phyloP scores from a whole-genome alignment of 495 filamentous ascomycete species.

The Ramalina peruviana region DNA sequence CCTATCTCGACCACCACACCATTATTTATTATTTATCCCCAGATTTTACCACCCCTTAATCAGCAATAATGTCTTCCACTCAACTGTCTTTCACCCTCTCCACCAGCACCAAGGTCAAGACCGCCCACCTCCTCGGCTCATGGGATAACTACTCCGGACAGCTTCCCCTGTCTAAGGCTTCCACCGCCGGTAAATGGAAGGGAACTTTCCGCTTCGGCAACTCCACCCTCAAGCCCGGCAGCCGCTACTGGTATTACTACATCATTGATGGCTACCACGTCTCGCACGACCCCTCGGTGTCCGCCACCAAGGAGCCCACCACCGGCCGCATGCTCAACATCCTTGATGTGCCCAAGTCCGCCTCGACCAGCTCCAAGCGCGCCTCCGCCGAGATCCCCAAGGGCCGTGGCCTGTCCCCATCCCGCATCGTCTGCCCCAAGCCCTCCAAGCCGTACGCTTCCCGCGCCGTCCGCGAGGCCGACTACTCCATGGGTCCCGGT shows the following conservation, averaged over 20 bases:
- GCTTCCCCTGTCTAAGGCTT: constrained; percentile 79
- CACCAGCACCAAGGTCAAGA: constrained; percentile 93
- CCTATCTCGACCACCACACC: not conserved
- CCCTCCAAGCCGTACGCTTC: constrained; percentile 76
- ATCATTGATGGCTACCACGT: constrained; percentile 99
- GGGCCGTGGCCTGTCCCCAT: constrained; percentile 72
- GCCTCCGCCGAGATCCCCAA: constrained; percentile 50
- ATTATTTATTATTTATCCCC: constrained; percentile 11
- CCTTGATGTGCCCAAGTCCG: constrained; percentile 45
- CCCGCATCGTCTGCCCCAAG: constrained; percentile 82
- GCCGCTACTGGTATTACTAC: constrained; percentile 99
- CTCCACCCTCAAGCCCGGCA: constrained; percentile 63
- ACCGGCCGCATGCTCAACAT: constrained; percentile 87
- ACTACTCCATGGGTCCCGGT: constrained; percentile 51
- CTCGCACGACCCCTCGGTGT: constrained; percentile 86
- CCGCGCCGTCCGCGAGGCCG: constrained; percentile 64
- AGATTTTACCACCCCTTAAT: constrained; percentile 22
- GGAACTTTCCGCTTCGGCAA: constrained; percentile 94
- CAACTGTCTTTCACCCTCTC: constrained; percentile 84
- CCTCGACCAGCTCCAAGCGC: constrained; percentile 16
- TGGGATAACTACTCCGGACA: constrained; percentile 96
- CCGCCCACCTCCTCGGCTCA: constrained; percentile 91
- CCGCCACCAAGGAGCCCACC: constrained; percentile 86
- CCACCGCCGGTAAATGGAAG: constrained; percentile 69
- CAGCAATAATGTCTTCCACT: constrained; percentile 63